Conservation (phyloP, 2,329 filamentous ascomycete species). For the Fusarium proliferatum region DNA sequence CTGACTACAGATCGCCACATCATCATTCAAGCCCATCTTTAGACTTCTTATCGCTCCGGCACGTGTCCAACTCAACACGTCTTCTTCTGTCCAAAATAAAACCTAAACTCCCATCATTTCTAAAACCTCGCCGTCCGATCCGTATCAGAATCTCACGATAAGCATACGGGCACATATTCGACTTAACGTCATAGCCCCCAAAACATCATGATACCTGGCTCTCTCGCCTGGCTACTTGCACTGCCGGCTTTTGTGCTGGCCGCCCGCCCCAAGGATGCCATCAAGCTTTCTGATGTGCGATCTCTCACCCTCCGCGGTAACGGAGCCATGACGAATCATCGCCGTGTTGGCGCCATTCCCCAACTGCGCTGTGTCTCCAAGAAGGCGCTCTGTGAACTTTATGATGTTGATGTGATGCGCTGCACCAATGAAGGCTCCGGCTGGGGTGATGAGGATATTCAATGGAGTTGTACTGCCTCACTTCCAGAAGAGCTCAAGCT, state of each 20-base stretch:
- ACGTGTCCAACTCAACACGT: conserved; percentile 10
- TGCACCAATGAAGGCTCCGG: conserved; percentile 87
- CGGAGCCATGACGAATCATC: conserved; percentile 74
- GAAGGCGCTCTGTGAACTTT: conserved; percentile 71
- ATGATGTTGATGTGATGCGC: conserved; percentile 84
- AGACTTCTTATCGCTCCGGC: conserved; percentile 25
- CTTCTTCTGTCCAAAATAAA: background rate
- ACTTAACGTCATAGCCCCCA: conserved; percentile 9
- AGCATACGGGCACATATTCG: conserved; percentile 6
- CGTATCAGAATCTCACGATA: background rate
- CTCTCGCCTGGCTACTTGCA: conserved; percentile 35
- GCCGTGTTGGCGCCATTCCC: conserved; percentile 80
- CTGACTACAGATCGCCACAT: conserved; percentile 23
- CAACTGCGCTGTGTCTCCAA: conserved; percentile 82
- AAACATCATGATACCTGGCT: conserved; percentile 46
- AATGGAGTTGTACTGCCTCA: conserved; percentile 85
- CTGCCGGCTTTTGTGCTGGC: conserved; percentile 43
- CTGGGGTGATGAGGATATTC: conserved; percentile 82
- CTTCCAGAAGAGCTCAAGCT: conserved; percentile 74
- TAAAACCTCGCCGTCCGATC: background rate
- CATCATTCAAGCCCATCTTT: conserved; percentile 9
- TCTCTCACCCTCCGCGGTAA: conserved; percentile 80
- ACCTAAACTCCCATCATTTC: background rate
- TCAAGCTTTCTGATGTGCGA: conserved; percentile 73
- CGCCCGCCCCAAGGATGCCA: conserved; percentile 59